Percentiles rank a stretch among this genome's conserved stretches.
Evolutionary conservation across 306 rosid species (phyloP).

Genomic region (Echinosophora koreensis): DNA sequence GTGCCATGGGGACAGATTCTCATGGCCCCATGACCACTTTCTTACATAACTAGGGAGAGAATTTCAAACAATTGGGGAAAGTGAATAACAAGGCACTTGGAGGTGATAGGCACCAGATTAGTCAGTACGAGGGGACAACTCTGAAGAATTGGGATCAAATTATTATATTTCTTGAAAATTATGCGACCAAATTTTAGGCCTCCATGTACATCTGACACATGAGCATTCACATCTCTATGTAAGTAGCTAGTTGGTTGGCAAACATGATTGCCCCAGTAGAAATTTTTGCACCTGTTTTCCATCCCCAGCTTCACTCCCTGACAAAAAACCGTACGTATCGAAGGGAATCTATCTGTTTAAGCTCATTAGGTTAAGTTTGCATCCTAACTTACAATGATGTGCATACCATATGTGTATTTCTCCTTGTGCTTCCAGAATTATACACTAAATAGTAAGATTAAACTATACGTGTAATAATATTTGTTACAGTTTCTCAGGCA

Average conservation of each 20-base stretch:
- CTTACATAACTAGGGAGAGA: background rate
- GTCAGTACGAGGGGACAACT: slow-evolving; percentile 6
- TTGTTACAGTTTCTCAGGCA: background rate
- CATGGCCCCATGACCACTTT: slow-evolving; percentile 12
- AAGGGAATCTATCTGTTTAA: background rate
- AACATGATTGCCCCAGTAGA: slow-evolving; percentile 28
- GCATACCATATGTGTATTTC: background rate
- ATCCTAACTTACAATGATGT: background rate
- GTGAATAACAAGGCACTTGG: slow-evolving; percentile 25
- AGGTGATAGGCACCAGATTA: slow-evolving; percentile 38
- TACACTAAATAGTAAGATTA: background rate
- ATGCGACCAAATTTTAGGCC: slow-evolving; percentile 13
- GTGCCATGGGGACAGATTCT: slow-evolving; percentile 43
- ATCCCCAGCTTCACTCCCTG: background rate
- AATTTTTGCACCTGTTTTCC: slow-evolving; percentile 1
- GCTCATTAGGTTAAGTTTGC: background rate
- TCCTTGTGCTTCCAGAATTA: background rate
- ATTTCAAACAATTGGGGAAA: slow-evolving; percentile 15
- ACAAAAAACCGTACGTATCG: background rate
- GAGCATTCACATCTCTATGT: background rate
- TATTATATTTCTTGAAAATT: slow-evolving; percentile 2
- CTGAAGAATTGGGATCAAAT: background rate
- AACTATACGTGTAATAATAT: background rate
- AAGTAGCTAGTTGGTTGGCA: slow-evolving; percentile 32
- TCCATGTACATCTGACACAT: background rate